Conservation (phyloP, 768 basidiomycete species). For the Tubosaeta sp. region DNA sequence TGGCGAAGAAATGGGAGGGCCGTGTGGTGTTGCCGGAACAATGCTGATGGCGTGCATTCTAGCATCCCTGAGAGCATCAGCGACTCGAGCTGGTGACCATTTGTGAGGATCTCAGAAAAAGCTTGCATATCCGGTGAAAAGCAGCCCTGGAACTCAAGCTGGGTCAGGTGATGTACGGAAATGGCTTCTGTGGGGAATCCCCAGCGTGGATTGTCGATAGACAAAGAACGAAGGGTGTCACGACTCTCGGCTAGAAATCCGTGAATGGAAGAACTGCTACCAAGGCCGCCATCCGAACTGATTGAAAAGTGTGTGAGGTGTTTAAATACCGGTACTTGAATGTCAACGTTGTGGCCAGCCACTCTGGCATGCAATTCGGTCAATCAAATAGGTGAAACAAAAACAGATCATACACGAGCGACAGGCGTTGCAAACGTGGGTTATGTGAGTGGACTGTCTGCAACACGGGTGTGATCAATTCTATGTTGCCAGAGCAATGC, state of each 20-base stretch:
- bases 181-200: conserved; percentile 50
- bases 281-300: conserved; percentile 38
- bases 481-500: conserved; percentile 54
- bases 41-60: conserved; percentile 46
- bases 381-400: background rate
- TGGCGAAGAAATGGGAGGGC: conserved; percentile 61
- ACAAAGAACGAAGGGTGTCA: conserved; percentile 47
- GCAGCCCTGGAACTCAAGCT: conserved; percentile 57
- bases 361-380: conserved; percentile 12
- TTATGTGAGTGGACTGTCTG: conserved; percentile 47
- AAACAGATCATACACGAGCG: conserved; percentile 42
- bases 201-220: conserved; percentile 54
- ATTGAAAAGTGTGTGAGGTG: conserved; percentile 60
- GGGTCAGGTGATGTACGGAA: conserved; percentile 59
- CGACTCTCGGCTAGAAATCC: conserved; percentile 53
- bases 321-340: conserved; percentile 46
- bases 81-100: conserved; percentile 62
- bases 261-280: conserved; percentile 34
- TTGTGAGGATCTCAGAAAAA: conserved; percentile 54
- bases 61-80: conserved; percentile 53
- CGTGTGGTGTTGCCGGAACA: conserved; percentile 42
- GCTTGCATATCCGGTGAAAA: conserved; percentile 47
- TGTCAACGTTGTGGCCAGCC: conserved; percentile 41
- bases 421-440: conserved; percentile 53
- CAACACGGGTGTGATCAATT: conserved; percentile 50